phyloP scores from a whole-genome alignment of 805 yeast genomes.

The Saccharomycopsis olivae region DNA sequence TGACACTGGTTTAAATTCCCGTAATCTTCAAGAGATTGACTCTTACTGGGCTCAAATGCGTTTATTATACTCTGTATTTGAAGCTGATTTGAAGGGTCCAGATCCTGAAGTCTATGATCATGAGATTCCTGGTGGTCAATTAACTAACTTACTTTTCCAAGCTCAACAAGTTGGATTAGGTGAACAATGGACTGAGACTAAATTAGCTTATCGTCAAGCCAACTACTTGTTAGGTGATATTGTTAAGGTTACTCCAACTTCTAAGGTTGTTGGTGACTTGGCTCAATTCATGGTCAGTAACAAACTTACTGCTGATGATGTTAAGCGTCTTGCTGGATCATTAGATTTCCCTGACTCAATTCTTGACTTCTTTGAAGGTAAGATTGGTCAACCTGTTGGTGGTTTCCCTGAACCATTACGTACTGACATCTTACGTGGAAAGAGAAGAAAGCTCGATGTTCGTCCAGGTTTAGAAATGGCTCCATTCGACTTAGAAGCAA shows the following conservation, averaged over 20 bases:
- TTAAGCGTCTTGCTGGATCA: conserved; percentile 73
- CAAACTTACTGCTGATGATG: conserved; percentile 79
- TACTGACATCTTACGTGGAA: conserved; percentile 79
- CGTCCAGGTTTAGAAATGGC: conserved; percentile 90
- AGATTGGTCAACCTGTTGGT: conserved; percentile 98
- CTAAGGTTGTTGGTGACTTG: conserved; percentile 98
- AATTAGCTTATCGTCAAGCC: conserved; percentile 87
- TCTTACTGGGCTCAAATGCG: conserved; percentile 99
- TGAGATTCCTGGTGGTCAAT: conserved; percentile 99
- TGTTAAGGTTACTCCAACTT: conserved; percentile 97
- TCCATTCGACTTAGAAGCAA: conserved; percentile 68
- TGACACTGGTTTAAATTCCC: conserved; percentile 58
- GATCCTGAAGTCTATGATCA: conserved; percentile 98
- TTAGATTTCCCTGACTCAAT: conserved; percentile 98
- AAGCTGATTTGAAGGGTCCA: conserved; percentile 97
- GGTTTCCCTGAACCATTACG: conserved; percentile 99
- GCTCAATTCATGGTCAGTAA: conserved; percentile 99
- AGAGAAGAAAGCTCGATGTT: conserved; percentile 77
- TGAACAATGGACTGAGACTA: conserved; percentile 92
- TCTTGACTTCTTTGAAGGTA: conserved; percentile 95
- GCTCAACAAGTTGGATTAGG: conserved; percentile 99
- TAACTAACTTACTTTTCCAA: conserved; percentile 95
- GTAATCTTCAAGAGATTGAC: conserved; percentile 73
- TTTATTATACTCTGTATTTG: conserved; percentile 90
- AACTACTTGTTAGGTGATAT: conserved; percentile 88